Evolutionary conservation across 2,329 filamentous ascomycete species (phyloP).

Genomic region (Remersonia thermophila): DNA sequence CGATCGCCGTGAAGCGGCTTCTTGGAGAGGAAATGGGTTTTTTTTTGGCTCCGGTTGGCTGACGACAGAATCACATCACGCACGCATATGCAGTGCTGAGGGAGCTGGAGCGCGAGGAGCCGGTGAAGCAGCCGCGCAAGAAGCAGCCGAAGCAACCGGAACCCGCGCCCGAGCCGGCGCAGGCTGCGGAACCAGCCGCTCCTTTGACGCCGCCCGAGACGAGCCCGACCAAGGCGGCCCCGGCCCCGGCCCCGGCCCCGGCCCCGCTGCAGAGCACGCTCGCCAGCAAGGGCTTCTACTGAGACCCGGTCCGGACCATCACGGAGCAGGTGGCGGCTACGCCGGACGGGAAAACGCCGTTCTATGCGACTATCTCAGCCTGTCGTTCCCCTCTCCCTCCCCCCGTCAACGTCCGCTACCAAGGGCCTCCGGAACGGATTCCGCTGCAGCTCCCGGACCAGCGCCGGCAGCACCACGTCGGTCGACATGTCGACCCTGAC

Average conservation of each 20-base stretch:
- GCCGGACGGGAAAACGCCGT: too few relatives aligned
- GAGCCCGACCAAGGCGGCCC: too few relatives aligned
- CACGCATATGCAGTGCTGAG: conserved; percentile 38
- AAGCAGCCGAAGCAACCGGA: conserved; percentile 18
- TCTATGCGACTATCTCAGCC: too few relatives aligned
- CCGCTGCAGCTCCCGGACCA: conserved; percentile 39
- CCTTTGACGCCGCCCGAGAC: too few relatives aligned
- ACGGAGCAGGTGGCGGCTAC: background rate
- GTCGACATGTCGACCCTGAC: conserved; percentile 47
- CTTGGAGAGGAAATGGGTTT: too few relatives aligned
- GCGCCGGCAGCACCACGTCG: conserved; percentile 42
- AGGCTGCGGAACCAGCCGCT: too few relatives aligned
- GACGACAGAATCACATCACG: background rate
- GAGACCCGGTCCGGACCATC: conserved; percentile 13
- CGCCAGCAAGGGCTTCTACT: conserved; percentile 34
- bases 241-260: conserved; percentile 12
- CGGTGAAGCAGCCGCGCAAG: conserved; percentile 35
- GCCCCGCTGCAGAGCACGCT: conserved; percentile 6
- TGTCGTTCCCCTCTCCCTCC: too few relatives aligned
- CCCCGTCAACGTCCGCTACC: too few relatives aligned
- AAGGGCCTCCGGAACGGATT: conserved; percentile 10
- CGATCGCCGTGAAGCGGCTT: too few relatives aligned
- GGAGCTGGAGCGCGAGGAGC: conserved; percentile 54
- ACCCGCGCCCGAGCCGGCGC: too few relatives aligned
- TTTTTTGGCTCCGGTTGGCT: background rate